Evolutionary conservation across 164 flowering plant species (phyloP).

Genomic region (Piper longum): DNA sequence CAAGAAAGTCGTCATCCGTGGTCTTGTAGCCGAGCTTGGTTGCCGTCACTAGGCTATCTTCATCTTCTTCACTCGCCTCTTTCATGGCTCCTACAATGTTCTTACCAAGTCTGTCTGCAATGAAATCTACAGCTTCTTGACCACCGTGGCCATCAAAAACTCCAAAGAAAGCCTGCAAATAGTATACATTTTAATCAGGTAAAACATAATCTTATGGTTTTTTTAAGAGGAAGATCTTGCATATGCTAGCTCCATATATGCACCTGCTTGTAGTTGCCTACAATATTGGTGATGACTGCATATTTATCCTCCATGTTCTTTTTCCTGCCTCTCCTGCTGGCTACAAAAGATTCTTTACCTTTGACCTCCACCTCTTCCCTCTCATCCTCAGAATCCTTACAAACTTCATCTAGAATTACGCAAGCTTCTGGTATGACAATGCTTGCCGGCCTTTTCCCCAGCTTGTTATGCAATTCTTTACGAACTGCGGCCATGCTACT

Average conservation of each 20-base stretch:
- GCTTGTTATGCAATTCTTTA: slow-evolving; percentile 4
- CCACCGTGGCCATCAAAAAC: slow-evolving; percentile 60
- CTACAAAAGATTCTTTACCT: slow-evolving; percentile 23
- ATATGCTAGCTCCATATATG: neutral
- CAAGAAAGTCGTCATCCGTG: slow-evolving; percentile 37
- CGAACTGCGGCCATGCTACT: neutral
- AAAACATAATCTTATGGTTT: neutral
- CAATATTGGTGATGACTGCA: slow-evolving; percentile 13
- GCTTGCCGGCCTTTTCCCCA: slow-evolving; percentile 23
- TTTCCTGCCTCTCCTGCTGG: slow-evolving; percentile 31
- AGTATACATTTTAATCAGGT: neutral
- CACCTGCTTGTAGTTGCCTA: slow-evolving; percentile 32
- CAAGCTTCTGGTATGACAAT: slow-evolving; percentile 13
- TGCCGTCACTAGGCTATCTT: slow-evolving; percentile 14
- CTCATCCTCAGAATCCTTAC: slow-evolving; percentile 1
- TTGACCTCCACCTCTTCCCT: slow-evolving; percentile 12
- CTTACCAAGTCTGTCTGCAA: slow-evolving; percentile 29
- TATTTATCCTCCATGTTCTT: slow-evolving; percentile 32
- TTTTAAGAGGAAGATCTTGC: neutral
- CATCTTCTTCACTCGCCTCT: slow-evolving; percentile 2
- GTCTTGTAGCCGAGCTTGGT: slow-evolving; percentile 21
- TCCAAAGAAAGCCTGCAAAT: slow-evolving; percentile 31
- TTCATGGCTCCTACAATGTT: slow-evolving; percentile 23
- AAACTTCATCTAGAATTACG: slow-evolving; percentile 4
- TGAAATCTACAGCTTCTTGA: slow-evolving; percentile 35